Base-by-base conservation (phyloP, 2,329 filamentous ascomycete genomes). In the Fusarium redolens region DNA sequence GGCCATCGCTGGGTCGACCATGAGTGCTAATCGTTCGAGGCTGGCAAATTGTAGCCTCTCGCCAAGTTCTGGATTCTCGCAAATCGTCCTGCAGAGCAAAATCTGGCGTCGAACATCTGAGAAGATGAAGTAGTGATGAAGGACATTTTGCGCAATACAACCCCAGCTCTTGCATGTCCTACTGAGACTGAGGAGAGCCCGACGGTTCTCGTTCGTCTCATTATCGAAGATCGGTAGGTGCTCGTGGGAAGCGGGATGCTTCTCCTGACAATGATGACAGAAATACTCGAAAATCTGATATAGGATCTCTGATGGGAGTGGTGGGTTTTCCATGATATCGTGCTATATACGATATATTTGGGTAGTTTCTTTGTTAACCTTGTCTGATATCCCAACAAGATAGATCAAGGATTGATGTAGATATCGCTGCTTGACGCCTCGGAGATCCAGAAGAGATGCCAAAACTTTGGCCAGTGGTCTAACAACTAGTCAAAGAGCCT, bases 71-170 rank as follows among this genome's bases (percentile, higher is more conserved):
- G 20, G 40, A 1, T 41, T 66, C 3, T 33, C 13, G 11, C 6
- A 65, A 33, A 71, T 40, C 2, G 66, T 65, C 10, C 38, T 51
- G 28, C 55, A 71, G 33, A 71, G 60, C 9, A 13, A 9, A 9
- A 28, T 25, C 9, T 64, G 48, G 9, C 12, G 8, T 20, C 1
- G 8, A 18, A 30, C 14, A 2, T 44, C 18, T 20, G 51, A 20
- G 31, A 59, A 52, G 11, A 54, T 68, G 22, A 68, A 67, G 22
- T 48, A 54, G n/a, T 71, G 69, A 43, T 67, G 28, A 10, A 71
- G 68, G 5, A 71, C 30, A 4, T 11, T 20, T 14, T 71, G 68
- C 12, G 69, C 69, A 25, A 47, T 30, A 18, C 3, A 14, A 11
- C 69, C 22, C 15, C 65, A 18, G 10, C 13, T 25, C 20, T 17